Conservation (phyloP, 2,329 filamentous ascomycete species). For the Gnomoniopsis sp. region DNA sequence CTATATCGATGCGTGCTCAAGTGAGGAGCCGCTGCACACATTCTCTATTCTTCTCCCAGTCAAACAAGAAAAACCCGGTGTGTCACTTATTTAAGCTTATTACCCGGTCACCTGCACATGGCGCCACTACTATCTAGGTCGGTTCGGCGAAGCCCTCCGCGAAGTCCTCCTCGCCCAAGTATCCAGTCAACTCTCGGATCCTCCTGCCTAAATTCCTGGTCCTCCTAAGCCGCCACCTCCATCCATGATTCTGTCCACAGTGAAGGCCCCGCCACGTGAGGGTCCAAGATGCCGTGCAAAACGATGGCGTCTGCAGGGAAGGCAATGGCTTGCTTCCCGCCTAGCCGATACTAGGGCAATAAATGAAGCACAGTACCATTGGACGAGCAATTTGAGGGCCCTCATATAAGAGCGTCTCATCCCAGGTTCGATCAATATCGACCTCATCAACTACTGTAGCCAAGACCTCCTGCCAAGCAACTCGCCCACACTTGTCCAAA, state of each 20-base stretch:
- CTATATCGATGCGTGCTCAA: not conserved
- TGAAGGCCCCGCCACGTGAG: not conserved
- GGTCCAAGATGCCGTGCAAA: not conserved
- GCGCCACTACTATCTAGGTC: not conserved
- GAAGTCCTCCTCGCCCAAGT: not conserved
- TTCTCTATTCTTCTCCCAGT: not conserved
- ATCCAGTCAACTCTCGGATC: constrained; percentile 1
- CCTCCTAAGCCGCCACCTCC: not conserved
- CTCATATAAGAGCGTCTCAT: not conserved
- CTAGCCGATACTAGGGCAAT: constrained; percentile 6
- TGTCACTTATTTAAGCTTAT: not conserved
- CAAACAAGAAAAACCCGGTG: no score
- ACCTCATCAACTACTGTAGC: not conserved
- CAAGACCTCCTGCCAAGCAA: not conserved
- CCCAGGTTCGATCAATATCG: no score
- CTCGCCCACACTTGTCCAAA: not conserved
- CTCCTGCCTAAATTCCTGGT: constrained; percentile 8
- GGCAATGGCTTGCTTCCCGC: constrained; percentile 5
- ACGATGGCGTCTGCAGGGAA: not conserved
- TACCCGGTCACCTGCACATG: not conserved
- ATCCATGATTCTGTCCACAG: not conserved
- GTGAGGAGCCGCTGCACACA: not conserved
- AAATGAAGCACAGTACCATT: not conserved
- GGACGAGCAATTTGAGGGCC: not conserved
- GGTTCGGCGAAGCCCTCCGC: no score